Evolutionary conservation across 352 stramenopile genomes (phyloP).

Genomic region (Globisporangium perplexum): DNA sequence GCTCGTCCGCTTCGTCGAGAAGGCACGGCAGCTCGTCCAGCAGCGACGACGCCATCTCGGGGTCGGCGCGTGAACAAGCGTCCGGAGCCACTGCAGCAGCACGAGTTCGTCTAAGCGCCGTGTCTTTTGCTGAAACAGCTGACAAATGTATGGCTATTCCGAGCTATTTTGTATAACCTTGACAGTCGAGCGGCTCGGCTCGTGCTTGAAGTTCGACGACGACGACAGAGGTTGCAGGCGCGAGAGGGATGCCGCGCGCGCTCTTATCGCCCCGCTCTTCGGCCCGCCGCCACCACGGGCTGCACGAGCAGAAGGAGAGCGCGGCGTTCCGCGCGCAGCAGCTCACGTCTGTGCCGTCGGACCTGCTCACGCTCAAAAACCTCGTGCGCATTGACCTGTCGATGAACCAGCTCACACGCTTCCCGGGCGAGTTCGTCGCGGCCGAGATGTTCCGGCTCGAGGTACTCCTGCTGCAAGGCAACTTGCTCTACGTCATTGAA

Average conservation of each 20-base stretch:
- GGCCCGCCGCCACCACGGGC: not conserved
- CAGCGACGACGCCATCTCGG: conserved; percentile 41
- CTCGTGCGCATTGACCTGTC: conserved; percentile 53
- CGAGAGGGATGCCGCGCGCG: not conserved
- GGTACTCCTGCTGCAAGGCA: conserved; percentile 42
- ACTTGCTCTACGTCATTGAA: conserved; percentile 58
- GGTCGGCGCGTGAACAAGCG: conserved; percentile 1
- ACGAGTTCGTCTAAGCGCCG: no score
- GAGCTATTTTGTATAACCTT: no score
- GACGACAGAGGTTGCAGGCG: no score
- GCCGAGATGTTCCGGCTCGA: conserved; percentile 38
- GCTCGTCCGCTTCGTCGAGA: conserved; percentile 50
- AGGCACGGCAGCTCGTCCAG: conserved; percentile 62
- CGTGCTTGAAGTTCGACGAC: no score
- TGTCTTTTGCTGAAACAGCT: no score
- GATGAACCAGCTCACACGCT: conserved; percentile 47
- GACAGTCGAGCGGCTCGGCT: no score
- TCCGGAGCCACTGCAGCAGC: not conserved
- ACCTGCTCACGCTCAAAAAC: conserved; percentile 49
- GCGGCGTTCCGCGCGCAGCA: conserved; percentile 27
- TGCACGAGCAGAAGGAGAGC: conserved; percentile 27
- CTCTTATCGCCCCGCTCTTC: not conserved
- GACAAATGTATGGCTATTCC: no score
- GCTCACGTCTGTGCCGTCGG: conserved; percentile 31
- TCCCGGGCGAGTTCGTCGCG: conserved; percentile 43